Base-by-base conservation (phyloP, 306 rosid genomes). In the Hylodesmum podocarpum region DNA sequence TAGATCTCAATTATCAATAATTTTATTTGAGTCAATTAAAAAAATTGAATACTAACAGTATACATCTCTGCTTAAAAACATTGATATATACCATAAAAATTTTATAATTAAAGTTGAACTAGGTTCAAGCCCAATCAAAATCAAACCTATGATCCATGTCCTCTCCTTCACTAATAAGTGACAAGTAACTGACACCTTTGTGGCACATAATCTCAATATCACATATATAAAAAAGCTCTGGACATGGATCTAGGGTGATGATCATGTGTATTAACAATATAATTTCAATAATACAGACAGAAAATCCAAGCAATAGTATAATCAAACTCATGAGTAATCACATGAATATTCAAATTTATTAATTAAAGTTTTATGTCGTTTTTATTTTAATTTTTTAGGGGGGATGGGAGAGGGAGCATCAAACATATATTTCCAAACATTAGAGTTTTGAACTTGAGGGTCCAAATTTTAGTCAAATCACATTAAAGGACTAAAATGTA, bases 401-500 rank as follows among this genome's bases (percentile, higher is more conserved):
- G 72, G 71, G 57, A 53, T 13, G 31, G 34, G 21, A 13, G 58
- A 34, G 22, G 27, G 31, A 50, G 73, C 13, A 31, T 12, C 3
- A 40, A 70, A 53, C 65, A 43, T n/a, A 49, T 19, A 58, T 28
- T 65, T 65, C 25, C 66, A 57, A 27, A 46, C 61, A 82, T 44
- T 43, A 73, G 66, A 61, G 58, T 70, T 54, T 50, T 51, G 11
- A 62, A 54, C 61, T 53, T 18, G 53, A 58, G 61, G 49, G 73
- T 29, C 53, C 36, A 68, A 50, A 7, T 21, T 51, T 54, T 50
- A 59, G 36, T 15, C 24, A 79, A 51, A 81, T 34, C 19, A 70
- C 16, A 21, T 47, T 29, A 58, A 79, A 75, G 31, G 46, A 53
- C 64, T 66, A 78, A 61, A 74, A 33, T 22, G 62, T 77, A 94